A percentile compares a stretch with the other conserved stretches of the same genome.
phyloP scores from a whole-genome alignment of 2,329 filamentous ascomycete species.

The Fusarium sp. region DNA sequence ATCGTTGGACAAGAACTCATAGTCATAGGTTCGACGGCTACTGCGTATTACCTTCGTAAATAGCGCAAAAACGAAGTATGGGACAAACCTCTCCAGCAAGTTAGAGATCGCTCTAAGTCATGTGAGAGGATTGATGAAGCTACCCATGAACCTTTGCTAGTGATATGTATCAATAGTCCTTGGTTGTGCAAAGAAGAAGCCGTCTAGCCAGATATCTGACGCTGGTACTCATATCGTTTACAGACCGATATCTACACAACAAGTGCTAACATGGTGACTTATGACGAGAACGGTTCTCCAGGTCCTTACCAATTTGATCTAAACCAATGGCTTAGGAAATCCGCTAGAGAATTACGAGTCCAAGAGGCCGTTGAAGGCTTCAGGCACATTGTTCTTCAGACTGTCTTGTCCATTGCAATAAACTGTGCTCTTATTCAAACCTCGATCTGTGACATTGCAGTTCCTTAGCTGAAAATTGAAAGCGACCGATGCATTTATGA shows the following conservation, averaged over 20 bases:
- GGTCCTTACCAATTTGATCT: background rate
- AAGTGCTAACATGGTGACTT: background rate
- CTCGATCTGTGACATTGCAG: too few relatives aligned
- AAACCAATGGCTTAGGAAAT: background rate
- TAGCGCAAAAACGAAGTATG: too few relatives aligned
- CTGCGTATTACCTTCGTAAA: too few relatives aligned
- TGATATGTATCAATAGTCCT: background rate
- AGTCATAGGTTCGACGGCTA: too few relatives aligned
- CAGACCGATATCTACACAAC: background rate
- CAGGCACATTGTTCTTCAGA: too few relatives aligned
- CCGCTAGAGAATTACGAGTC: rapidly evolving
- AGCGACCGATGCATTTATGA: too few relatives aligned
- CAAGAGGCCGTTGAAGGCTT: too few relatives aligned
- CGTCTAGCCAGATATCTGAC: rapidly evolving
- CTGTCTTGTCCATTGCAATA: rapidly evolving
- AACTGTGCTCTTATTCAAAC: too few relatives aligned
- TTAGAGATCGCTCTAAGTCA: background rate
- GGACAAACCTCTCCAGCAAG: background rate
- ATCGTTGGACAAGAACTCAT: too few relatives aligned
- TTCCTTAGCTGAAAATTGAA: too few relatives aligned
- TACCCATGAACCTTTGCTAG: rapidly evolving
- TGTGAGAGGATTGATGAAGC: background rate
- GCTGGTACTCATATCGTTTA: rapidly evolving
- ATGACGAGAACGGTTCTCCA: background rate
- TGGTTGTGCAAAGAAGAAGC: too few relatives aligned